Percentiles rank a stretch among this genome's conserved stretches.
Conservation (phyloP, 2,329 filamentous ascomycete genomes). For the Drechmeria coniospora region DNA sequence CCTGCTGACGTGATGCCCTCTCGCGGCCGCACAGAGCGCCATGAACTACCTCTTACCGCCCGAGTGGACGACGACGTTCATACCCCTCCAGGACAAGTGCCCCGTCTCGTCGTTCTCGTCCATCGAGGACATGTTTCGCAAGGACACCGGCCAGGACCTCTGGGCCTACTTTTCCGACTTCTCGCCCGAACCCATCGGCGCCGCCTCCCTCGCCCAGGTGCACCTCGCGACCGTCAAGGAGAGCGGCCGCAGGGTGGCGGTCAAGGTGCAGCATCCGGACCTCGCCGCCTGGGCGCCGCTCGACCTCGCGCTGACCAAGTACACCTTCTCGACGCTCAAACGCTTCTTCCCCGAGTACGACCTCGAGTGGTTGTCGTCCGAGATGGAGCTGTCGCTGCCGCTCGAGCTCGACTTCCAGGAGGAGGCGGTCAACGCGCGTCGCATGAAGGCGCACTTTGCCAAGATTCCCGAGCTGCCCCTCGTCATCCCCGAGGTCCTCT, state of each 20-base stretch:
- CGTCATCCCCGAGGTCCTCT: conserved; percentile 77
- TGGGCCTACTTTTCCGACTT: conserved; percentile 81
- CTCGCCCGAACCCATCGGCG: conserved; percentile 65
- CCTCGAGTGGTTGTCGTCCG: conserved; percentile 82
- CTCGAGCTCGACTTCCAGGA: conserved; percentile 80
- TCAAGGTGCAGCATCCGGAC: conserved; percentile 89
- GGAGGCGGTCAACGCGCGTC: conserved; percentile 71
- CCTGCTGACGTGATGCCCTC: conserved; percentile 8
- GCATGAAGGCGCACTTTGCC: conserved; percentile 68
- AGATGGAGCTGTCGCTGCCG: conserved; percentile 83
- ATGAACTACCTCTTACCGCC: conserved; percentile 86
- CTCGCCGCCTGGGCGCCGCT: conserved; percentile 81
- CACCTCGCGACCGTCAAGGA: conserved; percentile 74
- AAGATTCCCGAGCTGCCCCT: conserved; percentile 61
- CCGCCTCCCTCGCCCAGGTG: conserved; percentile 87
- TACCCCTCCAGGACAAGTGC: conserved; percentile 90
- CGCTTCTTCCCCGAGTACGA: conserved; percentile 96
- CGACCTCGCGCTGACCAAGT: conserved; percentile 72
- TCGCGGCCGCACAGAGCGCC: conserved; percentile 43
- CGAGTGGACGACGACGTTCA: conserved; percentile 92
- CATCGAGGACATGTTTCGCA: conserved; percentile 70
- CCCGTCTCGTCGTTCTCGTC: conserved; percentile 82
- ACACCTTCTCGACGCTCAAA: conserved; percentile 82
- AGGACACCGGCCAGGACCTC: conserved; percentile 66
- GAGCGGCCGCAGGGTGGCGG: conserved; percentile 73